Base-by-base conservation (phyloP, 805 yeast genomes). In the Metahyphopichia silvanorum region DNA sequence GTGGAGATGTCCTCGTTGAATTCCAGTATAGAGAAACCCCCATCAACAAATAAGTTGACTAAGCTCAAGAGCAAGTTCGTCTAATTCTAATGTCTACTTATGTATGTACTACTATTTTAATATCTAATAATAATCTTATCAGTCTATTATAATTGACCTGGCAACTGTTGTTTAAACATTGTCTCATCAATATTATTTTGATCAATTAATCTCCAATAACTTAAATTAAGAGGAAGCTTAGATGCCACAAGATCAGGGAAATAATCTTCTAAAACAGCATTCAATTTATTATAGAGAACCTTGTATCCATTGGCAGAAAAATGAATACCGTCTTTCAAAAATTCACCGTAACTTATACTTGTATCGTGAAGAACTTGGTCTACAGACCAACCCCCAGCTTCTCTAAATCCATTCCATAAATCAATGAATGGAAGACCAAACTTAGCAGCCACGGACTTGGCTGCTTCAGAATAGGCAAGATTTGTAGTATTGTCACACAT, bases 371-470 rank as follows among this genome's bases (percentile, higher is more conserved):
- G 46, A 6, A 75, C 44, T 2, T 65, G 62, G 5, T 68, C 68
- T 3, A 57, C 54, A 2, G 65, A 57, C 31, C 59, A 52, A 3
- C 55, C 60, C 3, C 63, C 52, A 15, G 51, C 49, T 16, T 42
- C 37, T 28, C 54, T 42, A 39, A 81, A 71, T 1, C 60, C 60
- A 2, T 57, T 38, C 63, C 76, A 71, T 20, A 82, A 47, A 41
- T 82, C 74, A 3, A 86, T 64, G 35, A 74, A 76, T 1, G 88
- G 82, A 0, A 82, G 70, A 0, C 60, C 44, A n/a, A 61, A 49
- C 13, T 60, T 57, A 3, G 37, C 33, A 2, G 86, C 78, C 8
- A 81, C 60, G 4, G 52, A 40, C 12, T 52, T 49, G 4, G 79
- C 61, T 0, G 71, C 77, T 16, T 72, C 72, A 2, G 76, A 66